A percentile compares a stretch with the other conserved stretches of the same genome.
Conservation (phyloP, 192 early-diverging fungal genomes). For the Coemansia sp. region DNA sequence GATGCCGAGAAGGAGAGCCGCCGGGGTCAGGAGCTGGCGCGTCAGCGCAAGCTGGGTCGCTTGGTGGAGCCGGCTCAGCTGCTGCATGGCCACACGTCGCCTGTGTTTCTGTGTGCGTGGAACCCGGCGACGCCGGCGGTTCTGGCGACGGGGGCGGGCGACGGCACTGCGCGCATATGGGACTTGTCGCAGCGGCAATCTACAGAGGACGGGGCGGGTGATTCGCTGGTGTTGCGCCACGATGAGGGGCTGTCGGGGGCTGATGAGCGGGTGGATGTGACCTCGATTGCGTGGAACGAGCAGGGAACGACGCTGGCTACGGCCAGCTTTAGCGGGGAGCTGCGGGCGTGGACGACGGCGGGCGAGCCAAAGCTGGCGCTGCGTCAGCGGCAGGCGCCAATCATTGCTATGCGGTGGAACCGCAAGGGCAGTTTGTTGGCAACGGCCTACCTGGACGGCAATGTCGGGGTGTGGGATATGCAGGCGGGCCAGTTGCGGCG, state of each 20-base stretch:
- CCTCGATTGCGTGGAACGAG: constrained; percentile 80
- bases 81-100: constrained; percentile 62
- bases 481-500: constrained; percentile 56
- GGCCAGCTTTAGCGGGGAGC: constrained; percentile 77
- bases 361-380: constrained; percentile 57
- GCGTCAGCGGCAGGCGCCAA: constrained; percentile 68
- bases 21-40: background rate
- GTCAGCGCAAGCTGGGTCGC: constrained; percentile 3
- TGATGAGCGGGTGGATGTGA: constrained; percentile 65
- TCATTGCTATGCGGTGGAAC: constrained; percentile 86
- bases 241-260: constrained; percentile 27
- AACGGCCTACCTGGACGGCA: constrained; percentile 72
- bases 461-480: constrained; percentile 81
- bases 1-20: constrained; percentile 25
- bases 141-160: constrained; percentile 69
- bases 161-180: constrained; percentile 87
- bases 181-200: too few relatives aligned
- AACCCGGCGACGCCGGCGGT: constrained; percentile 58
- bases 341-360: constrained; percentile 73
- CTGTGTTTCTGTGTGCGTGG: constrained; percentile 78
- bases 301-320: constrained; percentile 74
- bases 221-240: constrained; percentile 54
- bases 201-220: too few relatives aligned
- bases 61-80: constrained; percentile 48
- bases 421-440: constrained; percentile 66